phyloP scores from a whole-genome alignment of 2,329 filamentous ascomycete genomes.

The Colletotrichum liaoningense region DNA sequence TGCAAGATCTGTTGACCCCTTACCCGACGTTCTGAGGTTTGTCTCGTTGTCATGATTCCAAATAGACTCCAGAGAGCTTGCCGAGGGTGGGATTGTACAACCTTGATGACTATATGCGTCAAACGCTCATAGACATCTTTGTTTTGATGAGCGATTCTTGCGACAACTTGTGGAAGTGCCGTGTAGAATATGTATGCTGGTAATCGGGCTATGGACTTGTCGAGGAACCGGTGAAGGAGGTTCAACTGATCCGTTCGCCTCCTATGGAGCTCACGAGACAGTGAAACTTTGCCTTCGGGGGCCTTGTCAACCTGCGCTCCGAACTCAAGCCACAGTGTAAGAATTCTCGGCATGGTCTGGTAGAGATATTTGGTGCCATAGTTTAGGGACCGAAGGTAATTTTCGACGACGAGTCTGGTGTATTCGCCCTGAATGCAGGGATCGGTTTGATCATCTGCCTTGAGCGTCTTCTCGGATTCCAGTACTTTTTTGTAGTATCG shows the following conservation, averaged over 20 bases:
- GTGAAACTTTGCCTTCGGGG: conserved; percentile 64
- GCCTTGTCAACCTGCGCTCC: conserved; percentile 78
- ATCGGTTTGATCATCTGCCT: conserved; percentile 80
- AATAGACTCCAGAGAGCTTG: conserved; percentile 94
- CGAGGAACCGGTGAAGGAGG: conserved; percentile 78
- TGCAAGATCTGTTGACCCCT: conserved; percentile 65
- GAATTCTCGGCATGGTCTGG: conserved; percentile 88
- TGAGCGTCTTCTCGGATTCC: conserved; percentile 85
- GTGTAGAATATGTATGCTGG: conserved; percentile 85
- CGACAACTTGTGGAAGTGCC: conserved; percentile 90
- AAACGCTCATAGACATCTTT: conserved; percentile 80
- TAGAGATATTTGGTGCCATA: conserved; percentile 96
- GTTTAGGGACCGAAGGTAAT: conserved; percentile 87
- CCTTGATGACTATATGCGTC: conserved; percentile 83
- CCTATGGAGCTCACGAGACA: conserved; percentile 63
- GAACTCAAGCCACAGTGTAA: conserved; percentile 95
- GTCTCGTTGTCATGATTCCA: conserved; percentile 84
- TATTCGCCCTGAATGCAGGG: conserved; percentile 84
- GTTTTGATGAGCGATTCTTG: conserved; percentile 92
- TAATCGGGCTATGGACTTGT: conserved; percentile 80
- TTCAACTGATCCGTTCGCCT: conserved; percentile 74
- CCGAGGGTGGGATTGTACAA: conserved; percentile 87
- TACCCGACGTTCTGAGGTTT: conserved; percentile 71
- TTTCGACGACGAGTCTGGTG: conserved; percentile 90
- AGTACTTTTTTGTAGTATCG: conserved; percentile 97